These are phyloP conservation scores for Clarireedia monteithiana DNA, from an alignment of 2,329 filamentous ascomycete genomes.

Conservation along the genomic window DNA sequence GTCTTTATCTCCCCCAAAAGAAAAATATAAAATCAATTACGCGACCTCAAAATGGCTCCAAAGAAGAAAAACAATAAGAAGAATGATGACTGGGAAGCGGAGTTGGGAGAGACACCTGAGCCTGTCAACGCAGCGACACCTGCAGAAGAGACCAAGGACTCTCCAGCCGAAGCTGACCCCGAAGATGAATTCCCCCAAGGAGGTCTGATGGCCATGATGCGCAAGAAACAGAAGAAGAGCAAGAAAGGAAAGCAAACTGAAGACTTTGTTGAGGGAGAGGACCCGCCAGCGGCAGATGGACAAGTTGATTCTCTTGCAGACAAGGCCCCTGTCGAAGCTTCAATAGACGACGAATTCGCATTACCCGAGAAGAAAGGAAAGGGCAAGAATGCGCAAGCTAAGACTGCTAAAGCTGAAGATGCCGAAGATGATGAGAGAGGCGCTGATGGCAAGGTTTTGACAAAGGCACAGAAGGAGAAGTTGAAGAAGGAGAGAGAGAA, in stretches of 20 bases:
- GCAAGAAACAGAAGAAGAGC: constrained; percentile 78
- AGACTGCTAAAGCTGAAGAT: constrained; percentile 34
- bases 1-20: background rate
- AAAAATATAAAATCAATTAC: background rate
- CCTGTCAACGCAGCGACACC: constrained; percentile 38
- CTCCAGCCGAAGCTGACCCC: constrained; percentile 42
- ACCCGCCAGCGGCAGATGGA: constrained; percentile 36
- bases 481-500: constrained; percentile 98
- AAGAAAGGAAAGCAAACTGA: constrained; percentile 49
- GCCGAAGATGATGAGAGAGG: constrained; percentile 43
- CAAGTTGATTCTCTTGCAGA: constrained; percentile 40
- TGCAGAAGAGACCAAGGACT: constrained; percentile 36
- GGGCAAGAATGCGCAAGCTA: constrained; percentile 48
- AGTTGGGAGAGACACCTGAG: constrained; percentile 63
- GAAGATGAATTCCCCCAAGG: constrained; percentile 41
- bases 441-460: constrained; percentile 65
- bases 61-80: constrained; percentile 94
- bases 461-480: constrained; percentile 98
- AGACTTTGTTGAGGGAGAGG: constrained; percentile 69
- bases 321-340: constrained; percentile 76
- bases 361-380: constrained; percentile 67
- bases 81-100: constrained; percentile 90
- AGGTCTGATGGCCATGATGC: constrained; percentile 71
- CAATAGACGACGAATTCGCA: constrained; percentile 78
- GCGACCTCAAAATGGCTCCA: constrained; percentile 63